A percentile compares a stretch with the other conserved stretches of the same genome.
These are phyloP conservation scores for Alternaria brassicae DNA, from an alignment of 2,329 filamentous ascomycete species.

Conservation along the genomic window DNA sequence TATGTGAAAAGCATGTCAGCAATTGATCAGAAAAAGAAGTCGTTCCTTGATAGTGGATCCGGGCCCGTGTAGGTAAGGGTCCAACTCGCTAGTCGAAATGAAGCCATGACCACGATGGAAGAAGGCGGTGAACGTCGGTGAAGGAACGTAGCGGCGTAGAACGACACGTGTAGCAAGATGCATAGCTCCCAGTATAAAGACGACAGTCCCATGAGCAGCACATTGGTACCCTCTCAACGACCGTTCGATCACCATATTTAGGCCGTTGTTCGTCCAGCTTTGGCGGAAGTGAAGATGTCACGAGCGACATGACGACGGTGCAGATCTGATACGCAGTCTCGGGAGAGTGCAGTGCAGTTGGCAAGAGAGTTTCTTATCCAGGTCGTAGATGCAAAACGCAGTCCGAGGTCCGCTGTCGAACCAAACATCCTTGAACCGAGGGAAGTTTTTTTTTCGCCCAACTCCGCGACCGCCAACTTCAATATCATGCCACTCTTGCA, in stretches of 20 bases:
- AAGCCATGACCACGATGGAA: neutral
- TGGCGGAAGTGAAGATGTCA: constrained; percentile 9
- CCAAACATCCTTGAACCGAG: constrained; percentile 12
- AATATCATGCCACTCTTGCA: constrained; percentile 2
- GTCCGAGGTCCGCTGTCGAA: constrained; percentile 16
- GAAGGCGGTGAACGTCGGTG: constrained; percentile 2
- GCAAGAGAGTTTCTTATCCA: constrained; percentile 20
- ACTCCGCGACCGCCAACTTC: neutral
- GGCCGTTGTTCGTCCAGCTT: neutral
- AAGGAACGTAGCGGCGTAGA: neutral
- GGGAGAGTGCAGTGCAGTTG: constrained; percentile 14
- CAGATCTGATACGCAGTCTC: constrained; percentile 25
- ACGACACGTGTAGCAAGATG: neutral
- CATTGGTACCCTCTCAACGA: neutral
- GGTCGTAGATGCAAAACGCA: constrained; percentile 15
- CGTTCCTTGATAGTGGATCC: neutral
- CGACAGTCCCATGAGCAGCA: neutral
- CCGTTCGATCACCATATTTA: neutral
- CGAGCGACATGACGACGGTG: neutral
- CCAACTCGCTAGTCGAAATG: neutral
- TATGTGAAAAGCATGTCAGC: constrained; percentile 22
- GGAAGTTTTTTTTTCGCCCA: constrained; percentile 5
- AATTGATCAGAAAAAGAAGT: constrained; percentile 2
- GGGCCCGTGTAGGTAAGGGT: constrained; percentile 4
- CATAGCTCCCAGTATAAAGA: neutral